Conservation (phyloP, 2,329 filamentous ascomycete genomes). For the Dothideomycetes sp. region DNA sequence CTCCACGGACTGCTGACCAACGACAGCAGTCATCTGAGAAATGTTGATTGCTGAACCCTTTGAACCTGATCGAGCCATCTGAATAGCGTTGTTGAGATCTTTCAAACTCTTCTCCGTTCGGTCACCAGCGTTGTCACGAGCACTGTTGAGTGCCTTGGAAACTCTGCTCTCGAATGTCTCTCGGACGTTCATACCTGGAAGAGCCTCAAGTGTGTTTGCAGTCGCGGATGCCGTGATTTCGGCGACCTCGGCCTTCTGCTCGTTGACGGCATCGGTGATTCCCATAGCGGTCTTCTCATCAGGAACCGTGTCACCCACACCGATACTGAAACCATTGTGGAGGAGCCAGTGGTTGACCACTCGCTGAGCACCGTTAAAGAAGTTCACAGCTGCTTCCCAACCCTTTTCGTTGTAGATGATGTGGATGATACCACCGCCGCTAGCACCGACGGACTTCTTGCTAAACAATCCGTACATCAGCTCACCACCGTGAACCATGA, state of each 20-base stretch:
- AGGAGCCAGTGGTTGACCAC: constrained; percentile 96
- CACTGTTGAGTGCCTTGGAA: constrained; percentile 84
- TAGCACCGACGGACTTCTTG: constrained; percentile 90
- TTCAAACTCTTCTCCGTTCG: constrained; percentile 86
- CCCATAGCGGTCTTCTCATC: constrained; percentile 73
- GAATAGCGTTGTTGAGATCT: constrained; percentile 90
- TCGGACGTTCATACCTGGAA: constrained; percentile 96
- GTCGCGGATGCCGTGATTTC: constrained; percentile 68
- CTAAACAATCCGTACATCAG: constrained; percentile 81
- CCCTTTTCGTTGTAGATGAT: constrained; percentile 94
- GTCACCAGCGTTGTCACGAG: constrained; percentile 92
- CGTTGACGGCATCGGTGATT: constrained; percentile 71
- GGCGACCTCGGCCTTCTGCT: constrained; percentile 72
- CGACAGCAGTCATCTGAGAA: constrained; percentile 96
- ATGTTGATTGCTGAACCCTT: constrained; percentile 99
- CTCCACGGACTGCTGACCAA: constrained; percentile 96
- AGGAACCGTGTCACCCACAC: constrained; percentile 95
- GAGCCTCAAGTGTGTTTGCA: constrained; percentile 75
- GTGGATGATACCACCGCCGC: constrained; percentile 83
- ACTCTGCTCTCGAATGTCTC: constrained; percentile 98
- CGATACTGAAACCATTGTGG: constrained; percentile 93
- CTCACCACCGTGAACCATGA: constrained; percentile 77
- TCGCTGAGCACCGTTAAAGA: constrained; percentile 90
- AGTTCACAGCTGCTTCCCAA: constrained; percentile 73
- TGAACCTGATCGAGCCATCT: constrained; percentile 92